Evolutionary conservation across 2,329 filamentous ascomycete species (phyloP), one percentile per base, ranked within the genome.

Genomic region (Curvularia verruculosa): DNA sequence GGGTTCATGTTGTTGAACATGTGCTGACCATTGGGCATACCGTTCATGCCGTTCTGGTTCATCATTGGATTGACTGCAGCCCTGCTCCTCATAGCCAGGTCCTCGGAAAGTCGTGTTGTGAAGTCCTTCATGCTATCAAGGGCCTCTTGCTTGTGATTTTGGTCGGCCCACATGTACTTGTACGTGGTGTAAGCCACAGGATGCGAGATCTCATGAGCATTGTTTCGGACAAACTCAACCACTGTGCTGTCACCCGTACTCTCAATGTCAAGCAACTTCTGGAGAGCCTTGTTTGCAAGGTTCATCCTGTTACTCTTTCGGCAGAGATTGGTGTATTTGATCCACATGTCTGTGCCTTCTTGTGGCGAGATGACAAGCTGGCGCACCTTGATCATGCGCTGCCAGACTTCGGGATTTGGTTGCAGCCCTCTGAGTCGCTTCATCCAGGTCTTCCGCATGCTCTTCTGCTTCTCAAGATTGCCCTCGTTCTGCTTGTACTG

Each of bases 321-420:
- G 77, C 96, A 99, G 5, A 99, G 86, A 69, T 98, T 99, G 69
- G 95, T 91, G 75, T 97, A 99, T 75, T 99, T 99, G 81, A 99
- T 98, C 88, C 93, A 97, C 92, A 99, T 99, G 70, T 96, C 91
- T 82, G 96, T 92, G 70, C 97, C 97, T 75, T 99, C 93, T 31
- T 87, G 87, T 0, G 96, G 94, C 0, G 89, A 89, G 59, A 98
- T 94, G 57, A 99, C 95, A 49, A 99, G 83, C 19, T 92, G 91
- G 58, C 95, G 88, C 29, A 99, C 88, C 73, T 96, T 95, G 53
- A 99, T 87, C 92, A 98, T 98, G 58, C 95, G 87, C 74, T 97
- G 93, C 95, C 95, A 99, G 3, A 98, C 92, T 71, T 99, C 95
- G 19, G 97, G 93, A 68, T 98, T 97, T 55, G 95, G 89, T 76